Evolutionary conservation across 768 basidiomycete species (phyloP).

Genomic region (Boletus eberwhitei): DNA sequence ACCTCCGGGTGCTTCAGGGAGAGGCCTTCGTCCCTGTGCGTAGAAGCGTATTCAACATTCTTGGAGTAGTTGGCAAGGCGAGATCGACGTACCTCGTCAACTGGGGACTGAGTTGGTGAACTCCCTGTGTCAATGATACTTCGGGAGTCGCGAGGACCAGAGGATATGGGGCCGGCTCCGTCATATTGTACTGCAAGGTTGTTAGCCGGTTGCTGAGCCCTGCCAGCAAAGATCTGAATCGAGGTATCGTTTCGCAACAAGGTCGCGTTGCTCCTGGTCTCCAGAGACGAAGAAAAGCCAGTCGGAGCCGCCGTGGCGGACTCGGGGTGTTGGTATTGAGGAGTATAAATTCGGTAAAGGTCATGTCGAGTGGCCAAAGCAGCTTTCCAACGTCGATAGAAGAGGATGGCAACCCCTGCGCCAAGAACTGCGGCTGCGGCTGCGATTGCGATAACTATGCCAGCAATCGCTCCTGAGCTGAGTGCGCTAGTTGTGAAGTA

Average conservation of each 20-base stretch:
- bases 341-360: conserved; percentile 9
- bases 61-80: neutral
- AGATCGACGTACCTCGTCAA: conserved; percentile 19
- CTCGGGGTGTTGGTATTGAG: conserved; percentile 7
- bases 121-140: conserved; percentile 4
- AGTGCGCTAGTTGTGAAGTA: conserved; percentile 10
- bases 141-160: conserved; percentile 12
- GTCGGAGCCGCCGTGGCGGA: neutral
- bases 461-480: conserved; percentile 22
- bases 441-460: conserved; percentile 16
- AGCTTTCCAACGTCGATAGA: conserved; percentile 30
- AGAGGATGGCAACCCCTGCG: conserved; percentile 19
- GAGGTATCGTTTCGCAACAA: conserved; percentile 8
- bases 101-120: neutral
- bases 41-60: neutral
- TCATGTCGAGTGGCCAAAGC: conserved; percentile 13
- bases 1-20: conserved; percentile 23
- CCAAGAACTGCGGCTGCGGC: conserved; percentile 11
- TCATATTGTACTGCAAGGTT: neutral
- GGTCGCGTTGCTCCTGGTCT: conserved; percentile 14
- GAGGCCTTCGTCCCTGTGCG: conserved; percentile 15
- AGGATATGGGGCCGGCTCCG: neutral
- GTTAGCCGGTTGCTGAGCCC: conserved; percentile 5
- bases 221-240: neutral
- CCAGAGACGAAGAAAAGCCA: conserved; percentile 22